These are phyloP conservation scores for Artemisia argyi DNA, from an alignment of 129 eudicot genomes.

Conservation along the genomic window DNA sequence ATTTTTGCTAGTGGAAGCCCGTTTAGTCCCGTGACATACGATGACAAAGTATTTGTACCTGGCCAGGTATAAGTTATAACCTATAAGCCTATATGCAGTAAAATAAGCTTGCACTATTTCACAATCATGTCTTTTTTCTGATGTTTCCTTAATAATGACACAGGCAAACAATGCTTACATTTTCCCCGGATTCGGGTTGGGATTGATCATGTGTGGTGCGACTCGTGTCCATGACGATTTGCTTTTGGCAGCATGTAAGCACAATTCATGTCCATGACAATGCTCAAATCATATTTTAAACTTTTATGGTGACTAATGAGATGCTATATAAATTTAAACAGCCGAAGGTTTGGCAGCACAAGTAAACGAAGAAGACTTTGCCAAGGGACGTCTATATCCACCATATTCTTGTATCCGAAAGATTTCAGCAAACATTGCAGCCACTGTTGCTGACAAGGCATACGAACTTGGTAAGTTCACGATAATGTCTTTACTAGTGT, in stretches of 20 bases:
- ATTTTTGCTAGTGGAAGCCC: constrained; percentile 99
- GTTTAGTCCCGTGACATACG: constrained; percentile 66
- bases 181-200: constrained; percentile 96
- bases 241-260: constrained; percentile 97
- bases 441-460: constrained; percentile 75
- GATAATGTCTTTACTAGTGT: background rate
- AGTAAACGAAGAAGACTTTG: constrained; percentile 65
- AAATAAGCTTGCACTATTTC: background rate
- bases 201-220: constrained; percentile 91
- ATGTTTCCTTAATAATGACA: background rate
- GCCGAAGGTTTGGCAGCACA: constrained; percentile 87
- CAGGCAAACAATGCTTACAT: constrained; percentile 98
- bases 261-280: constrained; percentile 76
- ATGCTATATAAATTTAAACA: constrained; percentile 22
- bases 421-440: constrained; percentile 82
- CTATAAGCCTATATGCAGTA: constrained; percentile 17
- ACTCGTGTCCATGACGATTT: constrained; percentile 81
- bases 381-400: constrained; percentile 75
- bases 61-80: constrained; percentile 72
- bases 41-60: constrained; percentile 62
- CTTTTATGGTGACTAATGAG: background rate
- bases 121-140: background rate
- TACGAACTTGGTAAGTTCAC: constrained; percentile 69
- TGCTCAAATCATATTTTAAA: constrained; percentile 30
- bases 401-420: constrained; percentile 66